These are phyloP conservation scores for Cordyceps tenuipes DNA, from an alignment of 2,329 filamentous ascomycete genomes.

Conservation along the genomic window DNA sequence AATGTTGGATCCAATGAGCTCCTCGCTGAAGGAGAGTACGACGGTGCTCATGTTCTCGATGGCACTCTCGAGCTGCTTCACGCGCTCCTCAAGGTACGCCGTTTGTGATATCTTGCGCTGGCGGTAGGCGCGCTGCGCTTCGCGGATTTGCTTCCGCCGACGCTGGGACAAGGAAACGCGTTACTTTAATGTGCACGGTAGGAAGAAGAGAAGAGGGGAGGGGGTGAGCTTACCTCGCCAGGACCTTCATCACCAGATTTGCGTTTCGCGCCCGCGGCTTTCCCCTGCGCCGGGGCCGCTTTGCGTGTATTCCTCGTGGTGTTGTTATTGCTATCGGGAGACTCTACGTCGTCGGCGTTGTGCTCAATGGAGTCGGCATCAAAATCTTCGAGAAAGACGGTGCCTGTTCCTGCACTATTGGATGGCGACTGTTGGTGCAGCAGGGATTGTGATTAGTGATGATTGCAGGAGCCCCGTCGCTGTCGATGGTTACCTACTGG, in stretches of 20 bases:
- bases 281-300: background rate
- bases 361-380: background rate
- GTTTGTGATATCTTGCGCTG: constrained; percentile 72
- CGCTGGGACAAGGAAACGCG: constrained; percentile 35
- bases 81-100: constrained; percentile 55
- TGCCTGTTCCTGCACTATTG: background rate
- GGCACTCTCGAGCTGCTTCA: constrained; percentile 52
- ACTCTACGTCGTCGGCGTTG: background rate
- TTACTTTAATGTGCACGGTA: no score
- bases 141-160: constrained; percentile 69
- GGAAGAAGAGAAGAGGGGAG: no score
- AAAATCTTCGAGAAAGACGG: background rate
- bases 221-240: background rate
- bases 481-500: background rate
- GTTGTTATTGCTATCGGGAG: background rate
- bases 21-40: constrained; percentile 14
- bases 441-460: background rate
- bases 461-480: background rate
- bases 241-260: background rate
- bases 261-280: background rate
- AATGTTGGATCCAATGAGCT: constrained; percentile 13
- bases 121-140: constrained; percentile 72
- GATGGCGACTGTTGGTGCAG: background rate
- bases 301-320: background rate
- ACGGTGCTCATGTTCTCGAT: constrained; percentile 59